Evolutionary conservation across 1,139 yeast genomes (phyloP).

Genomic region (Hanseniaspora uvarum): DNA sequence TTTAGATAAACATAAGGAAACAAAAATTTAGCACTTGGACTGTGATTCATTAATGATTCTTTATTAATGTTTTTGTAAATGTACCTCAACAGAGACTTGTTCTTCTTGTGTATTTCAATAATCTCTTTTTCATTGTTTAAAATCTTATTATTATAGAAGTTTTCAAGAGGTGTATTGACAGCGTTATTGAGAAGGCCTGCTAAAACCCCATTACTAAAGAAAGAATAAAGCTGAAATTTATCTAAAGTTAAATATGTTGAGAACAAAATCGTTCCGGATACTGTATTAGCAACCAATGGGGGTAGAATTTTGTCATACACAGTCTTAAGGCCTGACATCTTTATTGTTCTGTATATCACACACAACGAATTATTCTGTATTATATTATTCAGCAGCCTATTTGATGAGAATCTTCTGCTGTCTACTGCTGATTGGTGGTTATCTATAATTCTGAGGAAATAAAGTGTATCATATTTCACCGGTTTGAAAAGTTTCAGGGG

Average conservation of each 20-base stretch:
- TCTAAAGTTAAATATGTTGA: slow-evolving; percentile 58
- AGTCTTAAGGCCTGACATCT: slow-evolving; percentile 74
- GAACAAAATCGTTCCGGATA: slow-evolving; percentile 75
- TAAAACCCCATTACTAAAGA: slow-evolving; percentile 68
- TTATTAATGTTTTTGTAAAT: slow-evolving; percentile 77
- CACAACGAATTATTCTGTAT: slow-evolving; percentile 65
- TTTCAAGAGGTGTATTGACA: slow-evolving; percentile 93
- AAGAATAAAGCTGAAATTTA: slow-evolving; percentile 37
- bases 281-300: slow-evolving; percentile 76
- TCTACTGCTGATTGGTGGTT: slow-evolving; percentile 17
- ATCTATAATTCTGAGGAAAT: slow-evolving; percentile 46
- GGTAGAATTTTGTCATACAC: slow-evolving; percentile 79
- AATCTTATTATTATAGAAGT: slow-evolving; percentile 48
- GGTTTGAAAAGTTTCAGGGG: slow-evolving; percentile 84
- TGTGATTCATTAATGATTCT: slow-evolving; percentile 45
- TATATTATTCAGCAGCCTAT: slow-evolving; percentile 19
- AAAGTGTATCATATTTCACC: slow-evolving; percentile 75
- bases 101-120: slow-evolving; percentile 45
- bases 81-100: slow-evolving; percentile 66
- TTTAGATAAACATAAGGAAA: slow-evolving; percentile 23
- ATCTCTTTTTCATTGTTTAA: slow-evolving; percentile 69
- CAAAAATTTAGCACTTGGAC: slow-evolving; percentile 27
- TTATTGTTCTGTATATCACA: slow-evolving; percentile 57
- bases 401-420: neutral
- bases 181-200: slow-evolving; percentile 82